Evolutionary conservation across 345 rosid species (phyloP).

Genomic region (Cardamine chenopodiifolia): DNA sequence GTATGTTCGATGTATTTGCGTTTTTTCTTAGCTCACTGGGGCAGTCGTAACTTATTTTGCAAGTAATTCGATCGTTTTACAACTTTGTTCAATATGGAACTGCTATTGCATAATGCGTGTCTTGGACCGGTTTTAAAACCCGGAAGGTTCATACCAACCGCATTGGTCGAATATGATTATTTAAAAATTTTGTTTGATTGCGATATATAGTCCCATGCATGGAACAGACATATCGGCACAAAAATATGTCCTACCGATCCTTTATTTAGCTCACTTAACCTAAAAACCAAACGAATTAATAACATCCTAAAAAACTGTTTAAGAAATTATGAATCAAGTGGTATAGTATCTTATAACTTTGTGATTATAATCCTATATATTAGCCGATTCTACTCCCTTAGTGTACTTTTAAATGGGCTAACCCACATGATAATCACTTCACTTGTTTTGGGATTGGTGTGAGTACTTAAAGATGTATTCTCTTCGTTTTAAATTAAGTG

Average conservation of each 20-base stretch:
- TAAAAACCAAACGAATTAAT: neutral
- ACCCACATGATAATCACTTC: neutral
- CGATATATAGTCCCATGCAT: conserved; percentile 26
- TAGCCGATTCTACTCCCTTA: too few relatives aligned
- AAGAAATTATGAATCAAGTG: neutral
- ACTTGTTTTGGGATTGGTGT: neutral
- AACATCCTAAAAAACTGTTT: too few relatives aligned
- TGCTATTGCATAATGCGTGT: conserved; percentile 29
- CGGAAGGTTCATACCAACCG: neutral
- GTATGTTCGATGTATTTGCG: conserved; percentile 33
- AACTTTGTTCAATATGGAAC: conserved; percentile 22
- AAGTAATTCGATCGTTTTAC: conserved; percentile 23
- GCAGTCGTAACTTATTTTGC: conserved; percentile 16
- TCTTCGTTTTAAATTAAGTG: too few relatives aligned
- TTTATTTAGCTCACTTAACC: neutral
- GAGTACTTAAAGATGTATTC: neutral
- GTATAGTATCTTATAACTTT: neutral
- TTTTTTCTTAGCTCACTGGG: neutral
- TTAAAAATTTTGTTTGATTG: neutral
- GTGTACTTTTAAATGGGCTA: neutral
- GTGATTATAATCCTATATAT: too few relatives aligned
- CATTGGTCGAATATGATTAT: neutral
- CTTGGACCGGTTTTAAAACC: conserved; percentile 12
- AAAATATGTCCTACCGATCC: neutral
- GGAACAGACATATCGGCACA: conserved; percentile 1